A percentile compares a stretch with the other conserved stretches of the same genome.
Evolutionary conservation across 352 stramenopile species (phyloP).

Genomic region (Salisapilia sapeloensis): DNA sequence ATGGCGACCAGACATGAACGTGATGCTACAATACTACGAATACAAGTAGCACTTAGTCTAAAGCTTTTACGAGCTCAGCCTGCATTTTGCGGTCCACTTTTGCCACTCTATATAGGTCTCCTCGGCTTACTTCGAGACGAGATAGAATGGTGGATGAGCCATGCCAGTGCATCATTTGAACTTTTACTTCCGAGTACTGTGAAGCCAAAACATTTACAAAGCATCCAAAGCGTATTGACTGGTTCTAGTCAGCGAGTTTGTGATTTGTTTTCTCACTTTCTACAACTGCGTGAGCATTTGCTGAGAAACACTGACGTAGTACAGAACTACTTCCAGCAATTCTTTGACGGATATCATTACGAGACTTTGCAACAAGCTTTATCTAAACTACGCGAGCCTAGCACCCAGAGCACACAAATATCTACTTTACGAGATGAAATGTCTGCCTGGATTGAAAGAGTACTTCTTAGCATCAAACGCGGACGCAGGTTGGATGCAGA

Average conservation of each 20-base stretch:
- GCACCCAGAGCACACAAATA: too few relatives aligned
- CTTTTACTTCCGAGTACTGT: conserved; percentile 21
- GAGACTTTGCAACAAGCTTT: not conserved
- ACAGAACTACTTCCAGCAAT: conserved; percentile 13
- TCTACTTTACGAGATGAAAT: too few relatives aligned
- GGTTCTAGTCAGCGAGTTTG: conserved; percentile 4
- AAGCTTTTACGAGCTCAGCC: too few relatives aligned
- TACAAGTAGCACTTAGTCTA: too few relatives aligned
- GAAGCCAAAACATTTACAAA: conserved; percentile 33
- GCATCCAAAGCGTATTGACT: conserved; percentile 8
- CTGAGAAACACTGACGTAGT: conserved; percentile 8
- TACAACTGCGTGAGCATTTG: conserved; percentile 10
- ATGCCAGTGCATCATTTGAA: conserved; percentile 6
- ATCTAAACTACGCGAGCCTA: too few relatives aligned
- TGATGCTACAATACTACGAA: too few relatives aligned
- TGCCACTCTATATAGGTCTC: conserved; percentile 23
- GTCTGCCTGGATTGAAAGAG: too few relatives aligned
- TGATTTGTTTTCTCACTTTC: conserved; percentile 7
- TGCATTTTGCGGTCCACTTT: conserved; percentile 17
- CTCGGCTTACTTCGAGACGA: conserved; percentile 17
- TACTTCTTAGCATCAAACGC: too few relatives aligned
- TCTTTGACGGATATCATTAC: not conserved
- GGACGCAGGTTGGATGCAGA: too few relatives aligned
- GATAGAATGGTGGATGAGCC: conserved; percentile 28
- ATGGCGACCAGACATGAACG: too few relatives aligned